Percentiles rank a stretch among this genome's conserved stretches.
Conservation (phyloP, 768 basidiomycete genomes). For the Tricholoma terreum region DNA sequence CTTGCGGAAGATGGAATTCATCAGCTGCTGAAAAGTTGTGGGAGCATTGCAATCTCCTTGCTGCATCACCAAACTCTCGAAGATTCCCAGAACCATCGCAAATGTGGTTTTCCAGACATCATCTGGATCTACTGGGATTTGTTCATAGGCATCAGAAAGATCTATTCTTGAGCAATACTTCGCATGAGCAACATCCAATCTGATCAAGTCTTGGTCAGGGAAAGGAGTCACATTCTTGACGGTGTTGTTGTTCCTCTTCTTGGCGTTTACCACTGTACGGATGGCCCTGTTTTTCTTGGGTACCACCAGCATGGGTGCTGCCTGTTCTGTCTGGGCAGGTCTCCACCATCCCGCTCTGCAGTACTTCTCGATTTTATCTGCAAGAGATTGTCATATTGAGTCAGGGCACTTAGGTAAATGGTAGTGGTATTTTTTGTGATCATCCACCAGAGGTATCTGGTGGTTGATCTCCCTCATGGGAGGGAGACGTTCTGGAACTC, state of each 20-base stretch:
- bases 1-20: conserved; percentile 26
- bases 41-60: conserved; percentile 17
- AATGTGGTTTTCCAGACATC: conserved; percentile 11
- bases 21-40: conserved; percentile 32
- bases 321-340: neutral
- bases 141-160: neutral
- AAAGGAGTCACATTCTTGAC: neutral
- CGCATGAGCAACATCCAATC: no score
- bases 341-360: neutral
- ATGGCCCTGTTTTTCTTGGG: neutral
- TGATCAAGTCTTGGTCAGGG: no score
- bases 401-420: neutral
- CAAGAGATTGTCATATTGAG: neutral
- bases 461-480: neutral
- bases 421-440: neutral
- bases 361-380: neutral
- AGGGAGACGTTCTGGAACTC: neutral
- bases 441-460: neutral
- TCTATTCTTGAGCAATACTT: no score
- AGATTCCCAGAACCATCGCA: neutral
- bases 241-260: neutral
- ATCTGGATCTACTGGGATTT: conserved; percentile 7
- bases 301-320: neutral
- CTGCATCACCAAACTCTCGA: conserved; percentile 23
- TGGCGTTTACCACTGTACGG: neutral